Conservation (phyloP, 768 basidiomycete species). For the Ephemerocybe angulata region DNA sequence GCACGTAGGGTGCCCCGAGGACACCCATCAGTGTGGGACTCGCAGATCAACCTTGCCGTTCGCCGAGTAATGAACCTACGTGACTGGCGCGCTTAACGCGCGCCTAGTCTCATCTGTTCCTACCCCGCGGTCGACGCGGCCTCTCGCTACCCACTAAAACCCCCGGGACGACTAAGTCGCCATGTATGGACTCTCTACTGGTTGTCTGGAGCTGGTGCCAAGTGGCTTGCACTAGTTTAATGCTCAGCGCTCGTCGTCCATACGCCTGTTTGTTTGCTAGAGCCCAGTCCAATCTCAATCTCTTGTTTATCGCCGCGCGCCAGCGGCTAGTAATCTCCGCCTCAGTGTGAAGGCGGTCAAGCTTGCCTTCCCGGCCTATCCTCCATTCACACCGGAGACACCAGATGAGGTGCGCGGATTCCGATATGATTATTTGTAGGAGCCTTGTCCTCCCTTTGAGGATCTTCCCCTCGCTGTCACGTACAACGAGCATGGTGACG, state of each 20-base stretch:
- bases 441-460: neutral
- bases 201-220: neutral
- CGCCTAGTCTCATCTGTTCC: neutral
- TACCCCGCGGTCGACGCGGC: neutral
- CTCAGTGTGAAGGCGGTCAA: neutral
- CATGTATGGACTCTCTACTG: neutral
- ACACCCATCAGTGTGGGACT: neutral
- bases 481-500: neutral
- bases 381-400: neutral
- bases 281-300: neutral
- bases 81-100: neutral
- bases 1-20: neutral
- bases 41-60: neutral
- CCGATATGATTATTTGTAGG: neutral
- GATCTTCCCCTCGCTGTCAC: neutral
- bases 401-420: slow-evolving; percentile 1
- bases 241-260: neutral
- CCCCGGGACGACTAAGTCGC: neutral
- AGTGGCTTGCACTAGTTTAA: neutral
- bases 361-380: neutral
- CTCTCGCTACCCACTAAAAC: neutral
- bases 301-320: neutral
- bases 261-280: neutral
- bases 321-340: neutral
- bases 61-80: neutral